Evolutionary conservation across 306 rosid genomes (phyloP), one percentile per base, ranked within the genome.

Genomic region (Fragaria vesca): DNA sequence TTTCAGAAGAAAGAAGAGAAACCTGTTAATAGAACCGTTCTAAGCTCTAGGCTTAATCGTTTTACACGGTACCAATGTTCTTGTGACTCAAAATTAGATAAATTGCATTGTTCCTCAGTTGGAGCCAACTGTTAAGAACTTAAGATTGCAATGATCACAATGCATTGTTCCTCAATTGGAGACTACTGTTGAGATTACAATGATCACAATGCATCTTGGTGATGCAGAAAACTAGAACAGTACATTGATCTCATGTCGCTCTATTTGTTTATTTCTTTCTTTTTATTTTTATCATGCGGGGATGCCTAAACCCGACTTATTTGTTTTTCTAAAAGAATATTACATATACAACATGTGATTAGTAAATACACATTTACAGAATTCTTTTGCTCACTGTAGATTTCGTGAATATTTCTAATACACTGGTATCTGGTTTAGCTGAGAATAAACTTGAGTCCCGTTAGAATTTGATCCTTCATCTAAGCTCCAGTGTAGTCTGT

Each of bases 401-500:
- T 69, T n/a, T n/a, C 66, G 21, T 20, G 24, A 30, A 57, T 60
- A 43, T 26, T 42, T 66, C 69, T 76, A 63, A 45, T 3, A 69
- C 67, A 48, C 26, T 54, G 69, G 58, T 74, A 73, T 48, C 65
- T 15, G 62, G 54, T 72, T 73, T 78, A 66, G 46, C 68, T 71
- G 52, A 54, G 12, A 62, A n/a, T 71, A 76, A 76, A 66, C 46
- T 57, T 50, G 43, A 51, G 42, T 47, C 3, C 24, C 1, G 51
- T 43, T 42, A 69, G 51, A 82, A 74, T 66, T 81, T 79, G 78
- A 51, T 77, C 72, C 87, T 86, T 77, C 89, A 50, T 72, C 75
- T 82, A 76, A 80, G 83, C 76, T 87, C 88, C 86, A 87, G 75
- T 55, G 86, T 86, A 73, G 93, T 88, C 95, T 90, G 91, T 55